These are phyloP conservation scores for Yamadazyma phyllophila DNA, from an alignment of 805 yeast genomes.

Conservation along the genomic window DNA sequence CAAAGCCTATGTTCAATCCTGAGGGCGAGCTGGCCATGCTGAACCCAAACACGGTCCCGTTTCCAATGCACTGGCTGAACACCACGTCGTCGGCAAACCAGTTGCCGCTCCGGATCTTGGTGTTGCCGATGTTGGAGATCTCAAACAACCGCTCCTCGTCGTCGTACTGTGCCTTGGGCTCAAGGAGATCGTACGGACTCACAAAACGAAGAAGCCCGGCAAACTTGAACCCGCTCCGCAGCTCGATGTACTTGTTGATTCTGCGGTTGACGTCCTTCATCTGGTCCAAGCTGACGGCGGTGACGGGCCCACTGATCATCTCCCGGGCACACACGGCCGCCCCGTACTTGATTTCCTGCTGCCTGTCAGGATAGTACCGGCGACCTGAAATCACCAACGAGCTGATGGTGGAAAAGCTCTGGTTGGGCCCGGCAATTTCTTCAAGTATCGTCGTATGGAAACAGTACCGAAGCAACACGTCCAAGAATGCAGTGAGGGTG, in stretches of 20 bases:
- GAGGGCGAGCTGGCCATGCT: constrained; percentile 1
- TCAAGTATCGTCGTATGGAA: constrained; percentile 9
- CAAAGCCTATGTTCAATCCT: constrained; percentile 8
- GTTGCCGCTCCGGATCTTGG: not conserved
- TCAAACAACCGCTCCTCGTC: constrained; percentile 8
- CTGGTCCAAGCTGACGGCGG: not conserved
- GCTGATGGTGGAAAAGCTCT: not conserved
- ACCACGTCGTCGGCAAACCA: constrained; percentile 12
- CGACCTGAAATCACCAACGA: constrained; percentile 10
- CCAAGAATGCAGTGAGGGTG: constrained; percentile 12
- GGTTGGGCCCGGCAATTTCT: not conserved
- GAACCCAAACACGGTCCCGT: constrained; percentile 3
- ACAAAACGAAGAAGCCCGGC: constrained; percentile 2
- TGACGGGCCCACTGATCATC: not conserved
- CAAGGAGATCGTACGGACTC: constrained; percentile 1
- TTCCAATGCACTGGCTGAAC: constrained; percentile 9
- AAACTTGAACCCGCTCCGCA: not conserved
- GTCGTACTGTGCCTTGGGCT: not conserved
- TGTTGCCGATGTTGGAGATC: constrained; percentile 12
- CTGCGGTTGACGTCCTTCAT: not conserved
- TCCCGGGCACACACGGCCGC: not conserved
- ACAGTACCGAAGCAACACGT: constrained; percentile 9
- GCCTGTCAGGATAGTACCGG: constrained; percentile 6
- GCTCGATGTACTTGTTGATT: not conserved
- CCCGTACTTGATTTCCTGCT: constrained; percentile 1